phyloP scores from a whole-genome alignment of 1,284 basidiomycete genomes.

The Austroboletus rostrupii region DNA sequence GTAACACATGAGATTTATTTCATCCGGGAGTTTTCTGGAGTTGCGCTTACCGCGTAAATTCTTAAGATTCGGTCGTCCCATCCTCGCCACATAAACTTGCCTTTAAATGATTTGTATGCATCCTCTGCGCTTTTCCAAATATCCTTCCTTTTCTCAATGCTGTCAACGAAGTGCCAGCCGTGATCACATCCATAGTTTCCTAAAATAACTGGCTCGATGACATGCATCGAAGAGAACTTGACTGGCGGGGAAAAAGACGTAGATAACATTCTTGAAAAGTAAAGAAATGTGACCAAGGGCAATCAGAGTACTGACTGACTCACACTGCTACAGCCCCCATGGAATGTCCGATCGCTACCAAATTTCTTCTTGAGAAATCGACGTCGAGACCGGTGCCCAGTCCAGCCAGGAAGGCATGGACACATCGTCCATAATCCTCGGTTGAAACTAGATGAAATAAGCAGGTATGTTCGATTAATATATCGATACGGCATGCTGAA shows the following conservation, averaged over 20 bases:
- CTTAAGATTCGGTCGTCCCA: no score
- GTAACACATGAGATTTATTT: no score
- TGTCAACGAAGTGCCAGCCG: not conserved
- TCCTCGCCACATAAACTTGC: no score
- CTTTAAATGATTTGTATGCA: no score
- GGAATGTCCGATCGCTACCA: not conserved
- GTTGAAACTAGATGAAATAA: not conserved
- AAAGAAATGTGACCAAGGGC: no score
- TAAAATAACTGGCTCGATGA: not conserved
- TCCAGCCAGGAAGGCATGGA: not conserved
- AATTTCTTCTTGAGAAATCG: not conserved
- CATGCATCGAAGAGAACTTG: not conserved
- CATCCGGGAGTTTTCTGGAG: no score
- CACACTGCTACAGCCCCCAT: not conserved
- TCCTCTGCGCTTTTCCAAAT: no score
- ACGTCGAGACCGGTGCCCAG: not conserved
- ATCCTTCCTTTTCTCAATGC: no score
- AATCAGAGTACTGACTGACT: not conserved
- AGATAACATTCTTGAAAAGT: not conserved
- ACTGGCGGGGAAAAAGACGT: not conserved
- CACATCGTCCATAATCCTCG: not conserved
- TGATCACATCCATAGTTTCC: not conserved
- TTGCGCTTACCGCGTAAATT: no score
- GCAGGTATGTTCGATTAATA: not conserved
- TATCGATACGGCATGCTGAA: not conserved